Conservation (phyloP, 2,329 filamentous ascomycete species). For the Hypoxylon sp. region DNA sequence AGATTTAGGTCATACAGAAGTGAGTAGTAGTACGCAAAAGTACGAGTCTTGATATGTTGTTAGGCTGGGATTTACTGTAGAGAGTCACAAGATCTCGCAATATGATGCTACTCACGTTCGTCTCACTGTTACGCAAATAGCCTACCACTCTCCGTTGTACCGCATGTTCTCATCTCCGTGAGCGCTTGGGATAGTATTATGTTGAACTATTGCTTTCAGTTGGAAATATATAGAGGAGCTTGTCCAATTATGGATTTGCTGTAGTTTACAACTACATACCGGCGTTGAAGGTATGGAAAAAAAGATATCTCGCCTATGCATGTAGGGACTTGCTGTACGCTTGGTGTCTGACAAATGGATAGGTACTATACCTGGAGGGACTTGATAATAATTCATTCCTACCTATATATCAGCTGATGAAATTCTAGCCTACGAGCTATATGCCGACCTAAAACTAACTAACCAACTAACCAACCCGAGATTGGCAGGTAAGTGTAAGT, state of each 20-base stretch:
- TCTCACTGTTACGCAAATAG: constrained; percentile 13
- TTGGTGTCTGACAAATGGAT: not conserved
- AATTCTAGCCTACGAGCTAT: not conserved
- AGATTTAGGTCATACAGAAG: not conserved
- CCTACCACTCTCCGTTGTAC: not conserved
- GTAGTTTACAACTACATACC: too few species aligned
- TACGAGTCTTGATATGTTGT: not conserved
- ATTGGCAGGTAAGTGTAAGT: not conserved
- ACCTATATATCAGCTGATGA: not conserved
- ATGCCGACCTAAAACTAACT: not conserved
- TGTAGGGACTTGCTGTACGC: not conserved
- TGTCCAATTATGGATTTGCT: not conserved
- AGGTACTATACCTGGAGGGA: not conserved
- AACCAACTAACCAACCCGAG: not conserved
- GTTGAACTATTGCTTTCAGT: not conserved
- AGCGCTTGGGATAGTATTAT: not conserved
- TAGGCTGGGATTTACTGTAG: not conserved
- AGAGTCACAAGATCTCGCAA: constrained; percentile 1
- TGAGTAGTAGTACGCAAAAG: not conserved
- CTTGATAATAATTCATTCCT: not conserved
- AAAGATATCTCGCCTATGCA: not conserved
- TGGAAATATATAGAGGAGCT: not conserved
- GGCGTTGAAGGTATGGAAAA: too few species aligned
- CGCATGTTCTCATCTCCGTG: not conserved
- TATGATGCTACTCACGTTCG: not conserved